These are phyloP conservation scores for Dictyostelium discoideum DNA, from an alignment of 78 protist species.

Conservation along the genomic window DNA sequence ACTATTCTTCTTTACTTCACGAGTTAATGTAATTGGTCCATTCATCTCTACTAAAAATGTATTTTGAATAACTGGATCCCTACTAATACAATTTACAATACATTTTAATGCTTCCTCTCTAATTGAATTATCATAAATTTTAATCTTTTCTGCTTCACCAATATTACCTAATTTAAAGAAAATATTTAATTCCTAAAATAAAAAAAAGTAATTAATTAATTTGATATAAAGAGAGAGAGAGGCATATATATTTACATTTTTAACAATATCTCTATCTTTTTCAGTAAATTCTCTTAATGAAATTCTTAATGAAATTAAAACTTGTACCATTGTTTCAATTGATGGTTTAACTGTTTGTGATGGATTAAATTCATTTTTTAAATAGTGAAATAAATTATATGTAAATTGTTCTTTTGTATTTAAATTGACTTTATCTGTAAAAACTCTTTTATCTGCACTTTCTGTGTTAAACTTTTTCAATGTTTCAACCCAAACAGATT, in stretches of 20 bases:
- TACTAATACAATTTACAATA: conserved; percentile 47
- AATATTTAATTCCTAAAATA: background rate
- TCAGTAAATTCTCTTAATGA: conserved; percentile 28
- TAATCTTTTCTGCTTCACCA: conserved; percentile 56
- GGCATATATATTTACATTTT: background rate
- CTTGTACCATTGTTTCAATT: background rate
- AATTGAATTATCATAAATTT: conserved; percentile 46
- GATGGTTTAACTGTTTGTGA: conserved; percentile 16
- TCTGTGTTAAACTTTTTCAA: conserved; percentile 42
- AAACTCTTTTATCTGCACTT: conserved; percentile 46
- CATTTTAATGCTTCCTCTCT: conserved; percentile 55
- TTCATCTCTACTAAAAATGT: conserved; percentile 14
- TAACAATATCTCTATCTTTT: background rate
- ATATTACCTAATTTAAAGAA: conserved; percentile 73
- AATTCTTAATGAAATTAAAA: conserved; percentile 34
- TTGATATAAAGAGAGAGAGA: background rate
- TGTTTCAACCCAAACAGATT: conserved; percentile 22
- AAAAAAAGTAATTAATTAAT: background rate
- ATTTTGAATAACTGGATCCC: background rate
- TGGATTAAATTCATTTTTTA: conserved; percentile 24
- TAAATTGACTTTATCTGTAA: background rate
- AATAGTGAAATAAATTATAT: conserved; percentile 20
- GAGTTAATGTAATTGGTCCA: conserved; percentile 21
- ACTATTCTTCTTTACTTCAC: conserved; percentile 5
- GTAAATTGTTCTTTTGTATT: conserved; percentile 19